phyloP scores from a whole-genome alignment of 345 rosid species.

The Trapa bicornis region DNA sequence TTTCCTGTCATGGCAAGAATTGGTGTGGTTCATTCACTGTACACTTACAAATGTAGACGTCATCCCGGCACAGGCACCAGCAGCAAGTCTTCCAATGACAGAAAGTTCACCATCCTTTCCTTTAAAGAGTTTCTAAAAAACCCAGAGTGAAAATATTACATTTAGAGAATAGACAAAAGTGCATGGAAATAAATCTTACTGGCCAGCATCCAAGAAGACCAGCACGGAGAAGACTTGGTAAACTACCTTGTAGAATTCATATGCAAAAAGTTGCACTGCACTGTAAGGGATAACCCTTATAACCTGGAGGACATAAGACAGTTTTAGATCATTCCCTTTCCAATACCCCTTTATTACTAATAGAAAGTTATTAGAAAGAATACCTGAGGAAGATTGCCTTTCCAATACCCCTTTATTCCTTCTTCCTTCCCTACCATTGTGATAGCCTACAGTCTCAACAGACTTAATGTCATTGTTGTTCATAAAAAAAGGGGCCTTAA shows the following conservation, averaged over 20 bases:
- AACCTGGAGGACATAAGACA: conserved; percentile 33
- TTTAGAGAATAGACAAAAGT: neutral
- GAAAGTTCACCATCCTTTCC: conserved; percentile 73
- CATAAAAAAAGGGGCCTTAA: neutral
- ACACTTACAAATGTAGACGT: conserved; percentile 87
- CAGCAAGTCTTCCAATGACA: conserved; percentile 82
- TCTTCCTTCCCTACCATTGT: conserved; percentile 71
- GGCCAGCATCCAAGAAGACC: neutral
- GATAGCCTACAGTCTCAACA: conserved; percentile 46
- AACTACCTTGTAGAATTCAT: conserved; percentile 81
- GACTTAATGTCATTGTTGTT: neutral
- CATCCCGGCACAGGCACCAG: conserved; percentile 99
- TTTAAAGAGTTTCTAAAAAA: conserved; percentile 58
- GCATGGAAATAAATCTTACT: neutral
- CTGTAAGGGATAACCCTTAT: conserved; percentile 83
- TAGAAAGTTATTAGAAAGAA: neutral
- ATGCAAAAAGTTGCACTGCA: conserved; percentile 90
- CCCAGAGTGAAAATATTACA: conserved; percentile 17
- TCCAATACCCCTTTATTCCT: conserved; percentile 97
- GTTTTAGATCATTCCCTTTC: neutral
- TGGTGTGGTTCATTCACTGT: neutral
- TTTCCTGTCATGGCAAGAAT: neutral
- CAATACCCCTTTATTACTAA: too few relatives aligned
- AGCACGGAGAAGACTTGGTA: neutral
- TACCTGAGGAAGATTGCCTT: conserved; percentile 98